Evolutionary conservation across 2,329 filamentous ascomycete genomes (phyloP).

Genomic region (Emergomyces pasteurianus): DNA sequence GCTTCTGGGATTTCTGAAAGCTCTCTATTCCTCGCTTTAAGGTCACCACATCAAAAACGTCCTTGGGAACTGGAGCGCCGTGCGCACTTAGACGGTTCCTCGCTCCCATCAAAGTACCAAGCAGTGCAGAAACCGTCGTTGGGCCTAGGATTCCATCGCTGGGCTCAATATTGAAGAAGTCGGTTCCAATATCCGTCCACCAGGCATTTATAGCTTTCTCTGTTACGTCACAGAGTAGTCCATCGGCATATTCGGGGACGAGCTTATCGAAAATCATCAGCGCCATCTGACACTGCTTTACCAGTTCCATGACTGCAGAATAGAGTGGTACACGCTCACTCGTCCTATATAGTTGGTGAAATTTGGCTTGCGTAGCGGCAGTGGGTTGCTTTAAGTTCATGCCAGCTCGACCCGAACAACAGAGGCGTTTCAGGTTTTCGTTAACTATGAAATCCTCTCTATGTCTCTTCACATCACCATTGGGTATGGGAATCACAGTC

Average conservation of each 20-base stretch:
- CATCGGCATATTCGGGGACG: conserved; percentile 80
- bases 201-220: conserved; percentile 84
- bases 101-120: conserved; percentile 81
- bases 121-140: conserved; percentile 74
- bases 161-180: conserved; percentile 86
- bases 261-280: conserved; percentile 79
- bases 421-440: conserved; percentile 81
- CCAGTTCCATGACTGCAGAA: conserved; percentile 70
- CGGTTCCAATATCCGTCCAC: conserved; percentile 89
- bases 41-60: conserved; percentile 73
- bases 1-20: conserved; percentile 81
- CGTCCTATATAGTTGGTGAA: conserved; percentile 78
- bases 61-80: conserved; percentile 75
- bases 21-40: conserved; percentile 75
- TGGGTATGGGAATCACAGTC: conserved; percentile 81
- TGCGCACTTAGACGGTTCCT: conserved; percentile 78
- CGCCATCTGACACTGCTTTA: conserved; percentile 83
- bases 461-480: conserved; percentile 71
- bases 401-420: conserved; percentile 80
- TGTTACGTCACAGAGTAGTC: conserved; percentile 82
- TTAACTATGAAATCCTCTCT: conserved; percentile 83
- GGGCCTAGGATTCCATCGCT: conserved; percentile 86
- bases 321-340: conserved; percentile 71
- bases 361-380: conserved; percentile 76
- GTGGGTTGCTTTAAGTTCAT: conserved; percentile 69